A percentile compares a stretch with the other conserved stretches of the same genome.
These are phyloP conservation scores for Chrysosporium keratinophilum DNA, from an alignment of 2,329 filamentous ascomycete genomes.

Conservation along the genomic window DNA sequence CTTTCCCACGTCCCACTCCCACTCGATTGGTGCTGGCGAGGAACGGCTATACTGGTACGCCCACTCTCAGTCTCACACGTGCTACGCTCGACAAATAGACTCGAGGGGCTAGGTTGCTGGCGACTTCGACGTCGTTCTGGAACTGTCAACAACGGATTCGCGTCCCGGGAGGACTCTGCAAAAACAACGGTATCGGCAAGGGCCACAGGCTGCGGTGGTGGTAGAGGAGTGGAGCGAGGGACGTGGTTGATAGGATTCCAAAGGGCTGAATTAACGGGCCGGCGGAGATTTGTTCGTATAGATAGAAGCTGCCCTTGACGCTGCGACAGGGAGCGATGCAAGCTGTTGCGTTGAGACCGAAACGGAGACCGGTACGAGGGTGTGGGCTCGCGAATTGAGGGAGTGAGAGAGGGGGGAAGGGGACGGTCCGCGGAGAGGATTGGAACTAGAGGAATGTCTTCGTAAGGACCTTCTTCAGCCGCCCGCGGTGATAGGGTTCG, in stretches of 20 bases:
- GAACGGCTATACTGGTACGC: conserved; percentile 45
- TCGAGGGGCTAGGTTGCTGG: conserved; percentile 38
- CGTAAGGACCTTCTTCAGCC: conserved; percentile 27
- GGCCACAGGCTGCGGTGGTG: conserved; percentile 28
- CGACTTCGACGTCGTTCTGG: conserved; percentile 48
- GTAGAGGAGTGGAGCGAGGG: conserved; percentile 43
- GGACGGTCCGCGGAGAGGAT: conserved; percentile 12
- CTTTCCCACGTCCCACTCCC: conserved; percentile 23
- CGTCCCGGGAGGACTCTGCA: conserved; percentile 30
- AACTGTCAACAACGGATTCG: conserved; percentile 47
- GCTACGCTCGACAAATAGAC: conserved; percentile 41
- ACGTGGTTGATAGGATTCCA: conserved; percentile 55
- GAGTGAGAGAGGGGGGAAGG: conserved; percentile 11
- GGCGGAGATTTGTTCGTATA: conserved; percentile 20
- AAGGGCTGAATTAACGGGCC: conserved; percentile 42
- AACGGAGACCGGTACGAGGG: conserved; percentile 17
- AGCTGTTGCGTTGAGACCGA: conserved; percentile 7
- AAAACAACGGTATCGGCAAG: conserved; percentile 25
- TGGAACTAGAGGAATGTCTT: conserved; percentile 18
- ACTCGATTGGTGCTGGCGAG: conserved; percentile 34
- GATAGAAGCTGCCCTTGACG: conserved; percentile 12
- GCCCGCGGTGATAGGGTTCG: conserved; percentile 30
- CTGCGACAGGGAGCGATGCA: conserved; percentile 8
- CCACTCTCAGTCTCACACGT: conserved; percentile 37
- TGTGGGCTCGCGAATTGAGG: conserved; percentile 14